Conservation (phyloP, 306 rosid species). For the Prunus salicina region DNA sequence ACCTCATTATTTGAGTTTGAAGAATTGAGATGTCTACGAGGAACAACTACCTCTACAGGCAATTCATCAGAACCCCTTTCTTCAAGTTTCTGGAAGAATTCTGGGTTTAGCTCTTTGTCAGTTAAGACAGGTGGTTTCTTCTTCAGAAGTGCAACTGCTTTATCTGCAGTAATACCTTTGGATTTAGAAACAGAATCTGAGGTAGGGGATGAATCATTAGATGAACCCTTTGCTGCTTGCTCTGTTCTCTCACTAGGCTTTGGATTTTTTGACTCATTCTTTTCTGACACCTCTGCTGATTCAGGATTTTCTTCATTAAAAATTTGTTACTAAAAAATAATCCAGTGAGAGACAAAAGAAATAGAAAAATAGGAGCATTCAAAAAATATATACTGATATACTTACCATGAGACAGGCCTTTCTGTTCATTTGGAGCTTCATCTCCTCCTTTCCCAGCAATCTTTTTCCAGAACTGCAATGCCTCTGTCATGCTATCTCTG, state of each 20-base stretch:
- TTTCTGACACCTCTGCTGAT: slow-evolving; percentile 40
- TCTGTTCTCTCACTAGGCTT: slow-evolving; percentile 49
- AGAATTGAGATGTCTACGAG: slow-evolving; percentile 65
- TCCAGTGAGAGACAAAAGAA: slow-evolving; percentile 21
- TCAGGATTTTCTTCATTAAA: slow-evolving; percentile 50
- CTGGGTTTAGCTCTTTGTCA: slow-evolving; percentile 86
- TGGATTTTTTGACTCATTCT: slow-evolving; percentile 39
- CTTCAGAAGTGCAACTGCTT: slow-evolving; percentile 80
- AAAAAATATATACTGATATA: slow-evolving; percentile 14
- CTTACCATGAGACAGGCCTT: slow-evolving; percentile 48
- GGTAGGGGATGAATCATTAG: slow-evolving; percentile 49
- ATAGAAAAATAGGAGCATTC: not conserved
- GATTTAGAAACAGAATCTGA: slow-evolving; percentile 48
- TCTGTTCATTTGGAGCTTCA: slow-evolving; percentile 57
- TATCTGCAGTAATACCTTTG: slow-evolving; percentile 66
- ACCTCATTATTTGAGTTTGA: slow-evolving; percentile 63
- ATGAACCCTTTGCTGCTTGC: slow-evolving; percentile 46
- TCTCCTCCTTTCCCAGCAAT: slow-evolving; percentile 68
- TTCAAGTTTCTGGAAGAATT: slow-evolving; percentile 93
- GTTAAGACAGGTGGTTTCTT: slow-evolving; percentile 76
- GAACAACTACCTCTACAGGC: slow-evolving; percentile 90
- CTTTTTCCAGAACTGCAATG: slow-evolving; percentile 86
- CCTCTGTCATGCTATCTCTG: slow-evolving; percentile 90
- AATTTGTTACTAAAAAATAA: slow-evolving; percentile 13
- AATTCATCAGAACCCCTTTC: slow-evolving; percentile 80